These are phyloP conservation scores for Mycena belliarum DNA, from an alignment of 768 basidiomycete species.

Conservation along the genomic window DNA sequence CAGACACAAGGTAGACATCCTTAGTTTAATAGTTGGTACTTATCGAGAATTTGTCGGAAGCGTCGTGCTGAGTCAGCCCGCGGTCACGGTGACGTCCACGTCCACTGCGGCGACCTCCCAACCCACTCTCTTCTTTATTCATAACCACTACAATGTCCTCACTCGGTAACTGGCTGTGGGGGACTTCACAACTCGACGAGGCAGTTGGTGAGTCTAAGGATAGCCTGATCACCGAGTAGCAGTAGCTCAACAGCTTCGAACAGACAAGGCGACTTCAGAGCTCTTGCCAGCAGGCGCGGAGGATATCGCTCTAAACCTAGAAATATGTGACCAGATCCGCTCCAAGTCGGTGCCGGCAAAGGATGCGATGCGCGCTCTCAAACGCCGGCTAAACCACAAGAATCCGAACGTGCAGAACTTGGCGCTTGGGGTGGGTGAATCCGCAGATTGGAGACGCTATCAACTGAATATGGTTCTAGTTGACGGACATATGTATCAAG, in stretches of 20 bases:
- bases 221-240: not conserved
- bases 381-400: constrained; percentile 85
- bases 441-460: constrained; percentile 1
- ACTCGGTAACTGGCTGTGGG: constrained; percentile 75
- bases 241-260: constrained; percentile 9
- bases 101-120: constrained; percentile 11
- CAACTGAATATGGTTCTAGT: constrained; percentile 40
- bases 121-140: constrained; percentile 9
- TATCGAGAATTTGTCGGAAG: not conserved
- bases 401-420: constrained; percentile 95
- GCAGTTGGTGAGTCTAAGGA: constrained; percentile 63
- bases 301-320: constrained; percentile 91
- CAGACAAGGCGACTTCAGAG: constrained; percentile 95
- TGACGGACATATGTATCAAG: constrained; percentile 92
- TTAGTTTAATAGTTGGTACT: too few species aligned
- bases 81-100: not conserved
- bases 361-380: constrained; percentile 86
- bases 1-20: too few species aligned
- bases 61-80: not conserved
- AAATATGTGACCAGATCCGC: constrained; percentile 96
- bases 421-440: constrained; percentile 71
- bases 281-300: constrained; percentile 79
- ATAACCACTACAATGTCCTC: constrained; percentile 47
- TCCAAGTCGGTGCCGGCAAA: constrained; percentile 85
- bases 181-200: constrained; percentile 79